These are phyloP conservation scores for Nannochloris sp. DNA, from an alignment of 139 green algal species.

Conservation along the genomic window DNA sequence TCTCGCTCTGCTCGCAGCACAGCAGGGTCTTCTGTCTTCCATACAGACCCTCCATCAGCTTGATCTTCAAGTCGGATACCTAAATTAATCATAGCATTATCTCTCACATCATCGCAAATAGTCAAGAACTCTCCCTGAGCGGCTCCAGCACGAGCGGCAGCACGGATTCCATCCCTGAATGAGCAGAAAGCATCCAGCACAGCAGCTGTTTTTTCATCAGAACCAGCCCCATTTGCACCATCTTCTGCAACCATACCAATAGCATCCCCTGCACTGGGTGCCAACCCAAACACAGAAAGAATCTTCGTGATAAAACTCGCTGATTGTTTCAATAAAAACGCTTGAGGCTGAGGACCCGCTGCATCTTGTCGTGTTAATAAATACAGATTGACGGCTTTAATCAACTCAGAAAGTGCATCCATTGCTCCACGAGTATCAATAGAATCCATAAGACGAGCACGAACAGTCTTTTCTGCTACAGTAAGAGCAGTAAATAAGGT, in stretches of 20 bases:
- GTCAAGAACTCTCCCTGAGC: slow-evolving; percentile 47
- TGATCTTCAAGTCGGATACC: slow-evolving; percentile 89
- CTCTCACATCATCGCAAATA: slow-evolving; percentile 70
- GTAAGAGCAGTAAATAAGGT: slow-evolving; percentile 34
- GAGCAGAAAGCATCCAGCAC: slow-evolving; percentile 65
- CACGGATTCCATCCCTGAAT: slow-evolving; percentile 72
- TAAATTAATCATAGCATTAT: slow-evolving; percentile 76
- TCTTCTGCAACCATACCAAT: slow-evolving; percentile 34
- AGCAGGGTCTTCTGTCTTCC: slow-evolving; percentile 88
- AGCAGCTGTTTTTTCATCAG: slow-evolving; percentile 7
- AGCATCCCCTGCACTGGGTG: slow-evolving; percentile 33
- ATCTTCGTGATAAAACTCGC: slow-evolving; percentile 76
- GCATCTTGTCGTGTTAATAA: slow-evolving; percentile 38
- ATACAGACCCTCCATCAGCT: slow-evolving; percentile 66
- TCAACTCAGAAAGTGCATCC: slow-evolving; percentile 63
- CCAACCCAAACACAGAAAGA: slow-evolving; percentile 73
- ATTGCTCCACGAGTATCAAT: slow-evolving; percentile 86
- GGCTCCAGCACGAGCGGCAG: slow-evolving; percentile 3
- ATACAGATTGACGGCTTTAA: slow-evolving; percentile 82
- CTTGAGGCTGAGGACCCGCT: slow-evolving; percentile 38
- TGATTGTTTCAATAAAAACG: slow-evolving; percentile 65
- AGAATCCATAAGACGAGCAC: slow-evolving; percentile 80
- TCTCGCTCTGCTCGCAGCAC: slow-evolving; percentile 44
- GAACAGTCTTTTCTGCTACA: slow-evolving; percentile 49
- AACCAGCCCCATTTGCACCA: neutral